Evolutionary conservation across 345 rosid species (phyloP).

Genomic region (Populus davidiana): DNA sequence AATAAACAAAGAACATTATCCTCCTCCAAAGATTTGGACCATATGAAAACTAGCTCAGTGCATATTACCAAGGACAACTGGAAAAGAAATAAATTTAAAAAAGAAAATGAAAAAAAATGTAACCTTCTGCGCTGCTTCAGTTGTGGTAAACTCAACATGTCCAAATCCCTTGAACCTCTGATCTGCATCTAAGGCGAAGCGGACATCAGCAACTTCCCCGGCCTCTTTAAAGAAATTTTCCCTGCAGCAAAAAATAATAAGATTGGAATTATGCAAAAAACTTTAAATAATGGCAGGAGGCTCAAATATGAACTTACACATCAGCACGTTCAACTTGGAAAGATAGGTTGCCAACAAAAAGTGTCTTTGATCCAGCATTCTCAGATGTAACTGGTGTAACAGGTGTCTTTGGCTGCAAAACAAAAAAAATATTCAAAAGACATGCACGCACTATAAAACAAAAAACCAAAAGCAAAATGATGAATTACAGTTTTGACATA

Average conservation of each 20-base stretch:
- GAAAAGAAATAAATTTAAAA: neutral
- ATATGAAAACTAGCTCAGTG: neutral
- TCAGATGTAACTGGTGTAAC: conserved; percentile 53
- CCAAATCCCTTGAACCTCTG: conserved; percentile 69
- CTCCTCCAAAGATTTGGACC: neutral
- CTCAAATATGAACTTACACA: conserved; percentile 41
- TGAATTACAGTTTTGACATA: conserved; percentile 39
- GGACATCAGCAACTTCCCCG: conserved; percentile 73
- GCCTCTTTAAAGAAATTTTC: conserved; percentile 61
- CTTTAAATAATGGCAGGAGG: too few relatives aligned
- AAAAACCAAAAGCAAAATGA: neutral
- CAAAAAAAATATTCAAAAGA: neutral
- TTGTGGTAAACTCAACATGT: conserved; percentile 74
- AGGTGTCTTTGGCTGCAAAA: conserved; percentile 65
- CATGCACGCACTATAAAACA: neutral
- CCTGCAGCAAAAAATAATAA: conserved; percentile 34
- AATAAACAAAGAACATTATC: neutral
- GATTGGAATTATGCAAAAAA: neutral
- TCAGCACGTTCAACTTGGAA: conserved; percentile 51
- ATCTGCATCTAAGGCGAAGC: conserved; percentile 47
- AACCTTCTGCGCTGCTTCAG: conserved; percentile 72
- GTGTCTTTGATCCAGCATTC: conserved; percentile 51
- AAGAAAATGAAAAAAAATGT: neutral
- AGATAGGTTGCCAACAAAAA: conserved; percentile 70
- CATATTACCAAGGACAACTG: neutral